Conservation (phyloP, 139 green algal species). For the Tetraselmis chui region DNA sequence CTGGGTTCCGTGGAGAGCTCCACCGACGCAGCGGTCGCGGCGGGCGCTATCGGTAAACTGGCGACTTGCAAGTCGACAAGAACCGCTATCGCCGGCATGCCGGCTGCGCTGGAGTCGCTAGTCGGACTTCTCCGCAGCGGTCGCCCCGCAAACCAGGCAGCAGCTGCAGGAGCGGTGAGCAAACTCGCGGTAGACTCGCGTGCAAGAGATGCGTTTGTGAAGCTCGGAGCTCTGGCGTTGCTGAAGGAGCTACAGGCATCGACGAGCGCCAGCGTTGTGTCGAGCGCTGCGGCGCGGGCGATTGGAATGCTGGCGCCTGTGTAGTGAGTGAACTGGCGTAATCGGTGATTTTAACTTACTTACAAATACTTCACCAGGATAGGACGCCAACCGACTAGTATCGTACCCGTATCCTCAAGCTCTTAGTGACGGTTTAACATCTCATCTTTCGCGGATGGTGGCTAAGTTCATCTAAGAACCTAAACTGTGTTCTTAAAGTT, state of each 20-base stretch:
- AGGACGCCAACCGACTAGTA: too few relatives aligned
- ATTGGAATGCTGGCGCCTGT: background rate
- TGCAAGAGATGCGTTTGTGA: background rate
- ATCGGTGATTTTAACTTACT: too few relatives aligned
- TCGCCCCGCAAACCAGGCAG: background rate
- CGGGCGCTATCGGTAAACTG: background rate
- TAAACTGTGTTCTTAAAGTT: too few relatives aligned
- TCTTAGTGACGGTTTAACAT: too few relatives aligned
- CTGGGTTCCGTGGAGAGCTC: background rate
- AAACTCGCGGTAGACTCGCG: background rate
- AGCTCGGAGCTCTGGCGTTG: background rate
- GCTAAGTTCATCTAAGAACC: too few relatives aligned
- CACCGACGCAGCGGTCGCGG: background rate
- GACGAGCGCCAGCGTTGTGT: background rate
- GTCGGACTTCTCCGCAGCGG: background rate
- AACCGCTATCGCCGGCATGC: background rate
- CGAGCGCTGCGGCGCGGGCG: background rate
- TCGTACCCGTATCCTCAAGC: too few relatives aligned
- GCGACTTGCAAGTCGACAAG: background rate
- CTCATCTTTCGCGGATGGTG: too few relatives aligned
- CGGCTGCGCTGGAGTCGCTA: background rate
- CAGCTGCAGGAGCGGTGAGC: background rate
- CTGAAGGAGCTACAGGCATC: background rate
- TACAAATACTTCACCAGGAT: too few relatives aligned
- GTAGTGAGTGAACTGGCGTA: too few relatives aligned